Percentiles rank a stretch among this genome's conserved stretches.
phyloP scores from a whole-genome alignment of 2,329 filamentous ascomycete genomes.

The Colletotrichum lindemuthianum region DNA sequence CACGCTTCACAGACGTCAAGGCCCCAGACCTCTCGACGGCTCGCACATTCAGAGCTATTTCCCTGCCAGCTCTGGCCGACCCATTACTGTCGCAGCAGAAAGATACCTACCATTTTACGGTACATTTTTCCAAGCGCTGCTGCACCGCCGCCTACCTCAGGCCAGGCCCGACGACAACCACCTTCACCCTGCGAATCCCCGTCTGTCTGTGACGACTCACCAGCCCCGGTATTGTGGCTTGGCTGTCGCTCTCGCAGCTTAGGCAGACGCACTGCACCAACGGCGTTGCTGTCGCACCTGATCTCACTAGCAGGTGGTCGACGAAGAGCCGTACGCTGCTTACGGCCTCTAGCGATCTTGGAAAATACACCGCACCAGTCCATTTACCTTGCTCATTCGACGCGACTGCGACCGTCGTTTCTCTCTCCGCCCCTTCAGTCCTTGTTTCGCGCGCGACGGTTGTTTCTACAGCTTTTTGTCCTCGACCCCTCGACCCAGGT shows the following conservation, averaged over 20 bases:
- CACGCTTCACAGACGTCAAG: not conserved
- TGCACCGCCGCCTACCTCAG: slow-evolving; percentile 15
- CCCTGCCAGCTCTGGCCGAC: too few species aligned
- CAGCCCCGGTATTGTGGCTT: slow-evolving; percentile 36
- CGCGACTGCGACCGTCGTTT: not conserved
- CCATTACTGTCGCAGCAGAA: too few species aligned
- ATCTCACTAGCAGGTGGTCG: not conserved
- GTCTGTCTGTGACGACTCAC: slow-evolving; percentile 22
- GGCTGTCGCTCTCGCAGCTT: slow-evolving; percentile 29
- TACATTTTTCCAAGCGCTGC: slow-evolving; percentile 1
- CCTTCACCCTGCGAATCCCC: slow-evolving; percentile 13
- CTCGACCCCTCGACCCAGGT: slow-evolving; percentile 19
- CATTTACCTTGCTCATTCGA: not conserved
- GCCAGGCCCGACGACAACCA: slow-evolving; percentile 21
- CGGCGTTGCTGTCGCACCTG: slow-evolving; percentile 9
- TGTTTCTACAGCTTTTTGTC: slow-evolving; percentile 15
- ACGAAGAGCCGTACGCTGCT: slow-evolving; percentile 4
- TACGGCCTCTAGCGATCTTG: not conserved
- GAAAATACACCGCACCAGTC: not conserved
- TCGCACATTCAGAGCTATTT: too few species aligned
- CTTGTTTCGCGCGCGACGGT: slow-evolving; percentile 14
- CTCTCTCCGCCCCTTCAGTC: slow-evolving; percentile 5
- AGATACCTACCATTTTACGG: too few species aligned
- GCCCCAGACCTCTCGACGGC: not conserved
- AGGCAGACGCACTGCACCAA: slow-evolving; percentile 8